phyloP scores from a whole-genome alignment of 164 flowering plant species.

The Aristolochia contorta region DNA sequence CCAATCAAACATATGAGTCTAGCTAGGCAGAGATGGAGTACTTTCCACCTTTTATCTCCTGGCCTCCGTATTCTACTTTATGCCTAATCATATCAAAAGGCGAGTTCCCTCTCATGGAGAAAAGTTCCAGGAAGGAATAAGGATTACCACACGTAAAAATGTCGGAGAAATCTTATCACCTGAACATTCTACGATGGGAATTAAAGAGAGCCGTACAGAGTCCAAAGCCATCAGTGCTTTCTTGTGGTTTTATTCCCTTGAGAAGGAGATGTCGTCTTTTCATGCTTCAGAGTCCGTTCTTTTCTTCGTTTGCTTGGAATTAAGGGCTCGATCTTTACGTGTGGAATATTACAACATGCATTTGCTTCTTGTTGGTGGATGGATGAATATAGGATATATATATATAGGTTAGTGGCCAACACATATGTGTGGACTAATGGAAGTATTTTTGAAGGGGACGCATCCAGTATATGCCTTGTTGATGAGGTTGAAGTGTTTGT shows the following conservation, averaged over 20 bases:
- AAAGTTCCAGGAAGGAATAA: neutral
- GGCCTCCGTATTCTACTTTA: conserved; percentile 8
- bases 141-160: neutral
- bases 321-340: conserved; percentile 21
- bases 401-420: conserved; percentile 45
- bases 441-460: conserved; percentile 34
- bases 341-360: conserved; percentile 37
- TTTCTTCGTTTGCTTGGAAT: conserved; percentile 12
- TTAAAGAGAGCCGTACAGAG: too few relatives aligned
- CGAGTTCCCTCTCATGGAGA: conserved; percentile 21
- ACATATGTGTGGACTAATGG: conserved; percentile 31
- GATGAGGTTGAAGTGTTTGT: conserved; percentile 17
- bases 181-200: too few relatives aligned
- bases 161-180: too few relatives aligned
- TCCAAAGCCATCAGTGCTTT: neutral
- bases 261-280: neutral
- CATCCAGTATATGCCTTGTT: conserved; percentile 13
- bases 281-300: conserved; percentile 2
- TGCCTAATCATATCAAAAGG: conserved; percentile 20
- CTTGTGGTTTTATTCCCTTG: neutral
- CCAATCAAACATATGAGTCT: too few relatives aligned
- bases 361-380: conserved; percentile 10
- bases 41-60: conserved; percentile 7
- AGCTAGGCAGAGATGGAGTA: conserved; percentile 1
- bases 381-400: conserved; percentile 15